phyloP scores from a whole-genome alignment of 805 yeast genomes.

The Lipomyces chichibuensis region DNA sequence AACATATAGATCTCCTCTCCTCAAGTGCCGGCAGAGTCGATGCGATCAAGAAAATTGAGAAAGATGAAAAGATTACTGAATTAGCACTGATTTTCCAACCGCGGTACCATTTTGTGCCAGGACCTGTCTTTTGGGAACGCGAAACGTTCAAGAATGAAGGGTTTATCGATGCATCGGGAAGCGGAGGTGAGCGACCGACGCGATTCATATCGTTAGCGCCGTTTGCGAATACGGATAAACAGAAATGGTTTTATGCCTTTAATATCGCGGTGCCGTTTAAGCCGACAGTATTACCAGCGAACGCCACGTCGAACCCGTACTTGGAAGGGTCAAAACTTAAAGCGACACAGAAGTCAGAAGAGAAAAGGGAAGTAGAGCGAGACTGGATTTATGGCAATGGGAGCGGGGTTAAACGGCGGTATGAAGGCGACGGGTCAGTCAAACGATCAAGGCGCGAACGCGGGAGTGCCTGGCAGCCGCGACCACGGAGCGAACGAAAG shows the following conservation, averaged over 20 bases:
- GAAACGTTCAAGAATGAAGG: constrained; percentile 36
- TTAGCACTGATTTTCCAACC: constrained; percentile 32
- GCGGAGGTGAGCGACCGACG: constrained; percentile 45
- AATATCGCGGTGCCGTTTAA: constrained; percentile 44
- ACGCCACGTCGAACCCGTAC: constrained; percentile 45
- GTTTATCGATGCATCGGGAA: constrained; percentile 7
- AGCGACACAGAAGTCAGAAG: constrained; percentile 7
- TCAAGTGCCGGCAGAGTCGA: constrained; percentile 15
- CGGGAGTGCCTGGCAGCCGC: constrained; percentile 28
- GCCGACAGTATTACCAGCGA: constrained; percentile 38
- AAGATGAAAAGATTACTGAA: constrained; percentile 20
- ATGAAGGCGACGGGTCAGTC: constrained; percentile 5
- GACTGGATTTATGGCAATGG: constrained; percentile 20
- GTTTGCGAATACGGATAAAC: constrained; percentile 53
- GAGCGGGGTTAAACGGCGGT: constrained; percentile 1
- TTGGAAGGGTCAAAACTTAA: constrained; percentile 18
- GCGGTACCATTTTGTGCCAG: constrained; percentile 36
- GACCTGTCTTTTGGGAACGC: constrained; percentile 36
- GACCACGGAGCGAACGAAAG: constrained; percentile 18
- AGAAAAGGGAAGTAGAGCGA: constrained; percentile 9
- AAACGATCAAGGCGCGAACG: not conserved
- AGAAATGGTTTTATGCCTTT: constrained; percentile 79
- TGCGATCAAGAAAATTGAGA: constrained; percentile 5
- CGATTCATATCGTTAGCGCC: constrained; percentile 68
- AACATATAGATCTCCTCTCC: constrained; percentile 28